Evolutionary conservation across 1,284 basidiomycete genomes (phyloP).

Genomic region (Irpex lacteus): DNA sequence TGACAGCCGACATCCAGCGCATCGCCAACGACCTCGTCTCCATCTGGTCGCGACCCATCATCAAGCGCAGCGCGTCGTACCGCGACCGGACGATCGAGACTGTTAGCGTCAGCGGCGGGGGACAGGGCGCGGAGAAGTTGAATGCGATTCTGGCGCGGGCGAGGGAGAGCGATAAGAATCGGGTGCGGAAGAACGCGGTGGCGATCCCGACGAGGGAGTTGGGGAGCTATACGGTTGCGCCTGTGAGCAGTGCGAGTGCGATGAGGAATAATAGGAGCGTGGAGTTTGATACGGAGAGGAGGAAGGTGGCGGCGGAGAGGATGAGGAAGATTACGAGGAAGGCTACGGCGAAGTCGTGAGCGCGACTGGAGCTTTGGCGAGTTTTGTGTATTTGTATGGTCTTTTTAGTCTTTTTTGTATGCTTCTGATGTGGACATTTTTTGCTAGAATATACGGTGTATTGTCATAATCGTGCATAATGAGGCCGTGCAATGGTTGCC

Average conservation of each 20-base stretch:
- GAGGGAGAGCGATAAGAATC: slow-evolving; percentile 62
- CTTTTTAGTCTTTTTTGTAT: slow-evolving; percentile 5
- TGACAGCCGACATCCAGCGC: slow-evolving; percentile 77
- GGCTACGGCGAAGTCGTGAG: slow-evolving; percentile 25
- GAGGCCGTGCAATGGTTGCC: no score
- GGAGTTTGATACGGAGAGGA: slow-evolving; percentile 66
- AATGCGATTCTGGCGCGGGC: slow-evolving; percentile 70
- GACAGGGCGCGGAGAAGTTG: slow-evolving; percentile 51
- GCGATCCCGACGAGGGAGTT: slow-evolving; percentile 70
- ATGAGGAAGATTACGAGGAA: slow-evolving; percentile 42
- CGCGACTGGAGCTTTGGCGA: background rate
- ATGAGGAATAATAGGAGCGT: slow-evolving; percentile 51
- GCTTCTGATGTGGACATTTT: background rate
- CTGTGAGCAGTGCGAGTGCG: slow-evolving; percentile 50
- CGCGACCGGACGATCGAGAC: slow-evolving; percentile 70
- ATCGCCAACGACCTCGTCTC: slow-evolving; percentile 86
- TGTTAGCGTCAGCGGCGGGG: slow-evolving; percentile 35
- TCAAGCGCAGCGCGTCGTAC: slow-evolving; percentile 86
- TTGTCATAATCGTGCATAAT: no score
- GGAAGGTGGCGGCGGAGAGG: slow-evolving; percentile 70
- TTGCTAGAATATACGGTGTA: background rate
- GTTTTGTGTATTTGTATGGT: slow-evolving; percentile 6
- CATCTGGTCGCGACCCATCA: slow-evolving; percentile 91
- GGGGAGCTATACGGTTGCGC: slow-evolving; percentile 74
- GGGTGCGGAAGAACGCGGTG: slow-evolving; percentile 73